Conservation (phyloP, 1,284 basidiomycete species). For the Phylloporus gajari region DNA sequence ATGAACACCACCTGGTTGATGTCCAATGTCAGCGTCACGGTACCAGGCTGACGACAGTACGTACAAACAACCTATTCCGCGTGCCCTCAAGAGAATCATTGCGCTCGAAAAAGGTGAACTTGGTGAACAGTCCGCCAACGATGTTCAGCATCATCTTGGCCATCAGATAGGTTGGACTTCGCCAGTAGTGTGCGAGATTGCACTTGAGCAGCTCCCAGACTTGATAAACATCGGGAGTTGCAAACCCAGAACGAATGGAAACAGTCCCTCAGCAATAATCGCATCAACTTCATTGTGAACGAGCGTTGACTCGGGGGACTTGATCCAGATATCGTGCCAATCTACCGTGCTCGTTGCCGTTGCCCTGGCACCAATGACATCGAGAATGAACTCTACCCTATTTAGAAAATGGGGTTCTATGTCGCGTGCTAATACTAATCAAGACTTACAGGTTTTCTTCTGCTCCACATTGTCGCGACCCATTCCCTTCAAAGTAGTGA, state of each 20-base stretch:
- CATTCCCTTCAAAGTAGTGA: constrained; percentile 75
- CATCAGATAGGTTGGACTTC: constrained; percentile 80
- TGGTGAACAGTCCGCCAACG: constrained; percentile 69
- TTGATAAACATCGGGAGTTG: constrained; percentile 61
- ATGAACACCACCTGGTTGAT: constrained; percentile 35
- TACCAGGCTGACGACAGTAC: constrained; percentile 12
- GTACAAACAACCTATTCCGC: constrained; percentile 82
- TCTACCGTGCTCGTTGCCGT: constrained; percentile 57
- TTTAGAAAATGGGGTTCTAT: not conserved
- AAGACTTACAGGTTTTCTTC: constrained; percentile 55
- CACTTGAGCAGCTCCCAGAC: constrained; percentile 55
- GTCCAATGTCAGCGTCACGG: not conserved
- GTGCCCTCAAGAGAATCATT: constrained; percentile 75
- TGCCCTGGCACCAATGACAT: constrained; percentile 74
- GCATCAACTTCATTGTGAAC: constrained; percentile 50
- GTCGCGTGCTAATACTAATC: too few relatives aligned
- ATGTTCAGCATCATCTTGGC: constrained; percentile 75
- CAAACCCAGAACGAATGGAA: constrained; percentile 59
- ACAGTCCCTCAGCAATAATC: constrained; percentile 52
- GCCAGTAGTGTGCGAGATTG: constrained; percentile 53
- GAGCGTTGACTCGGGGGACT: constrained; percentile 49
- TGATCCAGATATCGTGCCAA: constrained; percentile 59
- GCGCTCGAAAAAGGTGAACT: constrained; percentile 77
- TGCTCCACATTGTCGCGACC: constrained; percentile 56
- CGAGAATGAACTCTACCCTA: constrained; percentile 77